These are phyloP conservation scores for Isatis tinctoria DNA, from an alignment of 345 rosid genomes.

Conservation along the genomic window DNA sequence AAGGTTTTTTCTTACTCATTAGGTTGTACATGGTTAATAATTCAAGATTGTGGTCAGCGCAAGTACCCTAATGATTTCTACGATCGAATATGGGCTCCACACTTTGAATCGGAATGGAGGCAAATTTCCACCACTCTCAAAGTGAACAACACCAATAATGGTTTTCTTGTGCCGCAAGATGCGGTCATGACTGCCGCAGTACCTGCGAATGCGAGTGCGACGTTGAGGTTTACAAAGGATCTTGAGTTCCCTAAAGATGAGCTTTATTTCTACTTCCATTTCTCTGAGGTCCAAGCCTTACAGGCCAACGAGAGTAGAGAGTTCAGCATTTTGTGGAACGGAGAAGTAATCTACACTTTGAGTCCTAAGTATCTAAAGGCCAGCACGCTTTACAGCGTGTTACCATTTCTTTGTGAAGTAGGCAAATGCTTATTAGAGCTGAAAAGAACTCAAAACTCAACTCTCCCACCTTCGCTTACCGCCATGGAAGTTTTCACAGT, in stretches of 20 bases:
- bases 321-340: slow-evolving; percentile 4
- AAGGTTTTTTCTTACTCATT: no score
- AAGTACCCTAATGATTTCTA: no score
- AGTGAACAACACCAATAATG: background rate
- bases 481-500: background rate
- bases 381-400: background rate
- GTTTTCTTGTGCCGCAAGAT: background rate
- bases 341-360: background rate
- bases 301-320: slow-evolving; percentile 10
- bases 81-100: background rate
- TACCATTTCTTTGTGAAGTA: background rate
- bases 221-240: background rate
- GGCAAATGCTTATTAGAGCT: background rate
- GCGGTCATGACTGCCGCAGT: background rate
- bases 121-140: background rate
- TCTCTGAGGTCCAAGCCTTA: slow-evolving; percentile 22
- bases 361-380: background rate
- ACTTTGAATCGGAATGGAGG: background rate
- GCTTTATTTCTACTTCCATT: slow-evolving; percentile 26
- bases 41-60: no score
- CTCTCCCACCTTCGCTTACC: slow-evolving; percentile 16
- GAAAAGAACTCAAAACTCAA: background rate
- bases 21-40: no score
- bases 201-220: background rate
- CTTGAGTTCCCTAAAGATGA: background rate